phyloP scores from a whole-genome alignment of 2,329 filamentous ascomycete species.

The Phialemonium atrogriseum region DNA sequence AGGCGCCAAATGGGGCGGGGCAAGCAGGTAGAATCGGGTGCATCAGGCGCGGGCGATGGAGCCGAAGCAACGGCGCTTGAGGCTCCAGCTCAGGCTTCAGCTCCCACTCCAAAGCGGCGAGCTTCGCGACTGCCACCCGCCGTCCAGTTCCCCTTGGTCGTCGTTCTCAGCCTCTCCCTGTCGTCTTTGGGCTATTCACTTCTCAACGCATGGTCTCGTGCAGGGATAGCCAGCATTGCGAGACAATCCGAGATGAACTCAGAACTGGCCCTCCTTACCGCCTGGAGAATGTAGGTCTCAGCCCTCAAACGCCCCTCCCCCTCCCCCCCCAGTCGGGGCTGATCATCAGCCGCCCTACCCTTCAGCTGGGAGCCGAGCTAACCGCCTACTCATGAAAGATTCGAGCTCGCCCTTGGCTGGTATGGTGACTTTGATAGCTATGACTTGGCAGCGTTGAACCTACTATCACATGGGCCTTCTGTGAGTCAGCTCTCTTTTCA shows the following conservation, averaged over 20 bases:
- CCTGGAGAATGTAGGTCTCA: constrained; percentile 46
- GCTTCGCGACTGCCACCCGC: constrained; percentile 31
- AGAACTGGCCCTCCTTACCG: constrained; percentile 47
- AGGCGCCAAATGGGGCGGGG: too few species aligned
- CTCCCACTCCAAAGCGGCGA: constrained; percentile 5
- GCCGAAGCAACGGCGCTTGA: constrained; percentile 4
- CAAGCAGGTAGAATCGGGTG: too few species aligned
- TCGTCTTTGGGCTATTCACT: constrained; percentile 58
- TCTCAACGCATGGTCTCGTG: constrained; percentile 49
- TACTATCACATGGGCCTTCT: constrained; percentile 68
- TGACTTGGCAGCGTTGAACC: constrained; percentile 55
- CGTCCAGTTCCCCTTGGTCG: constrained; percentile 44
- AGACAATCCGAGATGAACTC: constrained; percentile 53
- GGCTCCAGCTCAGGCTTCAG: too few species aligned
- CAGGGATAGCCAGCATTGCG: constrained; percentile 60
- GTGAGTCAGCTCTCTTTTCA: constrained; percentile 30
- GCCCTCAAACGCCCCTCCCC: constrained; percentile 3
- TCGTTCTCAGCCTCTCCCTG: constrained; percentile 49
- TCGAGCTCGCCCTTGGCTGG: constrained; percentile 68
- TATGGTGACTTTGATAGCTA: constrained; percentile 64
- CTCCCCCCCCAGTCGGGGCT: background rate
- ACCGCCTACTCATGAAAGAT: constrained; percentile 36
- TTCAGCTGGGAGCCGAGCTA: constrained; percentile 11
- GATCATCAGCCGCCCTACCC: constrained; percentile 12
- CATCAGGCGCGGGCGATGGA: constrained; percentile 3